Evolutionary conservation across 2,329 filamentous ascomycete genomes (phyloP).

Genomic region (Epichloe hybrida): DNA sequence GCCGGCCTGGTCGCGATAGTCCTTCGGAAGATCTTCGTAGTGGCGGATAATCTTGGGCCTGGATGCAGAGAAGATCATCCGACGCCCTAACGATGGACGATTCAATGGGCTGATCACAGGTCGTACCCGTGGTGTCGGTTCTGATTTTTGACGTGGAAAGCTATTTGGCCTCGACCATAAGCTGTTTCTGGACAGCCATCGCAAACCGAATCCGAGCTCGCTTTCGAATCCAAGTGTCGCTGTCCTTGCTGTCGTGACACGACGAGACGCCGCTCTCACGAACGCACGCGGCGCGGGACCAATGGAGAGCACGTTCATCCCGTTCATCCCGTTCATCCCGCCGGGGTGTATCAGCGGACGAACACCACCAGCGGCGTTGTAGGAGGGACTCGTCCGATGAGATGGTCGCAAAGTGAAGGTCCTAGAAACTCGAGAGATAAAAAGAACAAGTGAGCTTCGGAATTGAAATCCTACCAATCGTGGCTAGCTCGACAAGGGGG

Average conservation of each 20-base stretch:
- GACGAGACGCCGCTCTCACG: constrained; percentile 15
- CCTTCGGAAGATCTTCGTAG: constrained; percentile 43
- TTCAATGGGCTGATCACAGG: background rate
- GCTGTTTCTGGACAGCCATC: constrained; percentile 8
- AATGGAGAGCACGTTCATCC: constrained; percentile 9
- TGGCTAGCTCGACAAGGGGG: background rate
- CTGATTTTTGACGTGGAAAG: background rate
- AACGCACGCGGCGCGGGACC: constrained; percentile 17
- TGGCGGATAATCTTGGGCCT: constrained; percentile 28
- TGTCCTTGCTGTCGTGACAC: constrained; percentile 4
- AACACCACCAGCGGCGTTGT: background rate
- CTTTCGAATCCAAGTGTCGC: background rate
- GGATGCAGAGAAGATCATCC: constrained; percentile 22
- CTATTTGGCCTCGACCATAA: background rate
- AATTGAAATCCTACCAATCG: background rate
- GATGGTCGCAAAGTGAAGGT: background rate
- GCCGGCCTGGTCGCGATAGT: constrained; percentile 42
- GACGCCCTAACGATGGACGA: constrained; percentile 10
- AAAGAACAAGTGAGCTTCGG: background rate
- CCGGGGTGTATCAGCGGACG: background rate
- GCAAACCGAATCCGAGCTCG: background rate
- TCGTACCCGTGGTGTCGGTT: constrained; percentile 2
- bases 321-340: constrained; percentile 6
- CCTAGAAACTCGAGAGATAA: background rate
- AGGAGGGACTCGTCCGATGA: background rate